phyloP scores from a whole-genome alignment of 805 yeast genomes.

The Candida pseudoglaebosa region DNA sequence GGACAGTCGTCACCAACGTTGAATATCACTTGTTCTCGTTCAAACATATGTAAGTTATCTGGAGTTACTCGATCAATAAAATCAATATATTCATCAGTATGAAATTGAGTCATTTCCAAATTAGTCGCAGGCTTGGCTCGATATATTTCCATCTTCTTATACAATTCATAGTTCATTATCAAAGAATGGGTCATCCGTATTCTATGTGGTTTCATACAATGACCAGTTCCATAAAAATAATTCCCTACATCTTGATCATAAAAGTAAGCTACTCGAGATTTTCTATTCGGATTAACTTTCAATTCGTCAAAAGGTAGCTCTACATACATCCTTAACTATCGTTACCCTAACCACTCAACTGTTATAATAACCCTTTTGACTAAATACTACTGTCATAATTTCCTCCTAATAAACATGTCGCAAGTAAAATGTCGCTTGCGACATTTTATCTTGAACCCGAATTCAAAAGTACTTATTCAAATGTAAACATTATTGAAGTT shows the following conservation, averaged over 20 bases:
- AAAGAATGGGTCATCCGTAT: constrained; percentile 98
- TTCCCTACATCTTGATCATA: constrained; percentile 85
- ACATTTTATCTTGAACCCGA: no score
- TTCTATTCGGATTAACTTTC: constrained; percentile 34
- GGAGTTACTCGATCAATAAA: constrained; percentile 88
- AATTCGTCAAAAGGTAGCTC: constrained; percentile 45
- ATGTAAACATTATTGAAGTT: no score
- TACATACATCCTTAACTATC: constrained; percentile 25
- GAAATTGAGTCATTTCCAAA: constrained; percentile 97
- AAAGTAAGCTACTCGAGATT: constrained; percentile 42
- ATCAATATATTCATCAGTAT: constrained; percentile 95
- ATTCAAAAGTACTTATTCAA: no score
- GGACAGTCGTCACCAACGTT: constrained; percentile 98
- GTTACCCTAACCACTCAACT: no score
- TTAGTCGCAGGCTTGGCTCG: constrained; percentile 97
- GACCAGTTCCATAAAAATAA: constrained; percentile 97
- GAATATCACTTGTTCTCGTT: constrained; percentile 85
- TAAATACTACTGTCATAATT: no score
- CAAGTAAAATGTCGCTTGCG: no score
- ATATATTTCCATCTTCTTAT: constrained; percentile 95
- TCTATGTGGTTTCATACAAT: constrained; percentile 98
- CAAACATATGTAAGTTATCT: constrained; percentile 81
- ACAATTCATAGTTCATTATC: constrained; percentile 94
- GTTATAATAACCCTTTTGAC: no score
- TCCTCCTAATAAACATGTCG: no score